phyloP scores from a whole-genome alignment of 106 monocot genomes.

The Agapanthus africanus region DNA sequence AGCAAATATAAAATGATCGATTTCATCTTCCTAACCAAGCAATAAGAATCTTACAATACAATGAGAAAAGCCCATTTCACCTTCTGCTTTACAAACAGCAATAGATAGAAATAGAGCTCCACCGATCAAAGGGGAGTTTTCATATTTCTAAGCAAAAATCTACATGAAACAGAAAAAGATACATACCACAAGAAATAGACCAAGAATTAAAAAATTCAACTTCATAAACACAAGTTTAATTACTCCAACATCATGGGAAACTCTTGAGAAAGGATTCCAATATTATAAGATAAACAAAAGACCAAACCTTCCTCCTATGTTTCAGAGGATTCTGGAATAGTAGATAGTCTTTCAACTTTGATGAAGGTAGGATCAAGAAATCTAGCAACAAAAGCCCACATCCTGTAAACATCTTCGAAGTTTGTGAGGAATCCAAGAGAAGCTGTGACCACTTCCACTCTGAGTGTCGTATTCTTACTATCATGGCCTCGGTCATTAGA shows the following conservation, averaged over 20 bases:
- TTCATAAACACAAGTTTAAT: conserved; percentile 11
- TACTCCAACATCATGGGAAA: background rate
- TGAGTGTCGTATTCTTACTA: conserved; percentile 29
- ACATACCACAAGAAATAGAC: conserved; percentile 18
- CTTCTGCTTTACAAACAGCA: conserved; percentile 23
- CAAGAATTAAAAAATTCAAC: conserved; percentile 54
- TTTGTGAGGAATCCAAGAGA: conserved; percentile 90
- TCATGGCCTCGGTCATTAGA: conserved; percentile 43
- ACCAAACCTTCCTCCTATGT: conserved; percentile 11
- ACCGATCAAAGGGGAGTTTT: conserved; percentile 5
- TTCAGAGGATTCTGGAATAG: conserved; percentile 41
- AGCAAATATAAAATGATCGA: conserved; percentile 3
- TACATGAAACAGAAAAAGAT: conserved; percentile 27
- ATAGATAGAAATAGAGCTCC: conserved; percentile 10
- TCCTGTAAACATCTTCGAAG: conserved; percentile 85
- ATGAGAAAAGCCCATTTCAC: conserved; percentile 10
- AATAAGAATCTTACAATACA: conserved; percentile 21
- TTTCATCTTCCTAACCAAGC: conserved; percentile 21
- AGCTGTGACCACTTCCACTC: conserved; percentile 79
- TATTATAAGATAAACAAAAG: conserved; percentile 15
- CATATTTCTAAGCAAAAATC: conserved; percentile 33
- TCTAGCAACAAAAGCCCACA: conserved; percentile 89
- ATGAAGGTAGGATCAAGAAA: conserved; percentile 72
- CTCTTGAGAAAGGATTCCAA: background rate
- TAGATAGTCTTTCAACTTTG: conserved; percentile 46